Evolutionary conservation across 2,329 filamentous ascomycete species (phyloP), one percentile per base, ranked within the genome.

Genomic region (Penicillium sp.): DNA sequence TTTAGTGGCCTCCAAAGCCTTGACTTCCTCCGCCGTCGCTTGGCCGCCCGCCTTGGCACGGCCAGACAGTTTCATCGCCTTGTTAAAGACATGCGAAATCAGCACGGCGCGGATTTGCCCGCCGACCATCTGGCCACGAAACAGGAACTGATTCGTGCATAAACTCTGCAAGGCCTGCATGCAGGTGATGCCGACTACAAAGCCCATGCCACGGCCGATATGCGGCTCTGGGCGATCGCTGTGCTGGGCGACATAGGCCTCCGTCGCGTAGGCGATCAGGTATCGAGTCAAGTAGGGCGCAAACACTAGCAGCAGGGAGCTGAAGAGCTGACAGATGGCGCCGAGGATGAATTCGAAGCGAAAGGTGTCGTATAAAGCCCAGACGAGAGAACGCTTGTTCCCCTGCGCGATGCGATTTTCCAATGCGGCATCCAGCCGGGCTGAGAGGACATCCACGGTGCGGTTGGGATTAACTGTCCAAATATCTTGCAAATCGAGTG

Each of bases 61-160:
- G 11, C 89, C 91, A 0, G 93, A 97, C 16, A 98, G 84, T 52
- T 87, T 88, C 88, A 97, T 92, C 2, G 92, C 87, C 75, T 98
- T 98, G 73, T 95, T 91, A 70, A 96, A 98, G 58, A 98, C 92
- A 59, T 92, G 78, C 22, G 90, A 86, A 66, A 97, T 96, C 44
- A 98, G 79, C 0, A 91, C 89, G 1, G 88, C 92, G 72, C 94
- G 85, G 7, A 86, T 79, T 77, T 97, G 89, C 0, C 92, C 95
- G 62, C 94, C 95, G 40, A 96, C 86, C 78, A 96, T 88, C 89
- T 96, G 96, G 22, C 94, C 92, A 22, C 88, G 87, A 70, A 94
- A 98, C 70, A 98, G 89, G 77, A 96, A 97, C 70, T 98, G 94
- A 70, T 93, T 96, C 2, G 88, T 91, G 27, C 87, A 86, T 63